Evolutionary conservation across 1,284 basidiomycete species (phyloP), one percentile per base, ranked within the genome.

Genomic region (Fomitopsis betulina): DNA sequence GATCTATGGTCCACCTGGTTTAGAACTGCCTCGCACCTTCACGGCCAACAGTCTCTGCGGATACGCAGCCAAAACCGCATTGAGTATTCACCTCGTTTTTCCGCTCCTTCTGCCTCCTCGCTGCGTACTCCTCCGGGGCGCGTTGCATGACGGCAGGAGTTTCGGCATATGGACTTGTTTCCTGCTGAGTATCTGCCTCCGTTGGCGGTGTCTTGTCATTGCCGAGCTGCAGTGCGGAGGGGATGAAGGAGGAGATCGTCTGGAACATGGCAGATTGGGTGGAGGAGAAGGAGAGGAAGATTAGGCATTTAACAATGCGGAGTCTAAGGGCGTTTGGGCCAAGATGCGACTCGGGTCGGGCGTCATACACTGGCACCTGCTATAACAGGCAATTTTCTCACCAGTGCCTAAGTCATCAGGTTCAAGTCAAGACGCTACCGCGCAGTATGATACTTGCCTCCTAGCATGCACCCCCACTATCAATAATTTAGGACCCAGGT

Each of bases 201-300:
- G 64, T n/a, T 61, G 72, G 64, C 58, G 63, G 59, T 42, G 64
- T 65, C 58, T 68, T 62, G 61, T 63, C 63, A 59, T 47, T 58
- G 61, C 63, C 58, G 52, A 60, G 66, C 64, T 82, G 81, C 7
- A 85, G 72, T 6, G 78, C 73, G n/a, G 83, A 76, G 21, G 85
- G 85, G 0, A 89, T 73, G 58, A 85, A 79, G 9, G 84, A 83
- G 17, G 81, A 77, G 49, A 87, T 72, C 51, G 84, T 80, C 56
- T 85, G 81, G 67, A 89, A 80, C 86, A 89, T 87, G 56, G 39
- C 40, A 55, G 25, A 12, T 49, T 8, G 7, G 49, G 10, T 6
- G 32, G 49, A 51, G 32, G 19, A 50, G n/a, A 17, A 23, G 19
- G n/a, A 51, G 49, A n/a, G 49, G 17, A 35, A 8, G 30, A 21